A percentile compares a stretch with the other conserved stretches of the same genome.
phyloP scores from a whole-genome alignment of 2,329 filamentous ascomycete genomes.

The Colletotrichum sidae region DNA sequence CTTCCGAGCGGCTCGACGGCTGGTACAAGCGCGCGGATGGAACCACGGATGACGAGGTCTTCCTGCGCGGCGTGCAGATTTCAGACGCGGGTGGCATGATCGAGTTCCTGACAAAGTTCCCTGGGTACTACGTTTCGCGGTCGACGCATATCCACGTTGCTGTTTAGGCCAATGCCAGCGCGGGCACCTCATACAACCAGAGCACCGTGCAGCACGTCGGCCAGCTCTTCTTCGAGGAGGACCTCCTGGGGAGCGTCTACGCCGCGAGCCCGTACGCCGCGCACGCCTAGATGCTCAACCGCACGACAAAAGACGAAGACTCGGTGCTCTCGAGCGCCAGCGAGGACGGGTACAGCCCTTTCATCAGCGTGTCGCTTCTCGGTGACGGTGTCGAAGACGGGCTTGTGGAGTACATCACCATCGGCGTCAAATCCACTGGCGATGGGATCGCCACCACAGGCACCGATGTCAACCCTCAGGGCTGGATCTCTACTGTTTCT shows the following conservation, averaged over 20 bases:
- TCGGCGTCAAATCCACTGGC: slow-evolving; percentile 50
- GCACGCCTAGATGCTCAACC: slow-evolving; percentile 9
- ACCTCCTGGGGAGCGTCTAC: slow-evolving; percentile 11
- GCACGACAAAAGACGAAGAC: slow-evolving; percentile 49
- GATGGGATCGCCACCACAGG: slow-evolving; percentile 4
- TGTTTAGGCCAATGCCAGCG: slow-evolving; percentile 51
- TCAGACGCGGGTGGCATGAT: slow-evolving; percentile 56
- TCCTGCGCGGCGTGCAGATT: slow-evolving; percentile 51
- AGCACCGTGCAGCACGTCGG: slow-evolving; percentile 14
- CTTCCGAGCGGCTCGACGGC: slow-evolving; percentile 3
- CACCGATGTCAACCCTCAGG: slow-evolving; percentile 1
- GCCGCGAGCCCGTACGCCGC: slow-evolving; percentile 13
- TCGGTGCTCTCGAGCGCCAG: slow-evolving; percentile 54
- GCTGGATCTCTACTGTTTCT: slow-evolving; percentile 11
- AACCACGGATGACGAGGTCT: slow-evolving; percentile 44
- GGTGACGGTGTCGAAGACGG: slow-evolving; percentile 59
- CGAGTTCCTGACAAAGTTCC: slow-evolving; percentile 56
- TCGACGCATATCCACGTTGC: slow-evolving; percentile 60
- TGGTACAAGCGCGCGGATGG: slow-evolving; percentile 11
- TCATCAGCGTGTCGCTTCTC: slow-evolving; percentile 63
- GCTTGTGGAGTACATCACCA: slow-evolving; percentile 57
- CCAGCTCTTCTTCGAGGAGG: slow-evolving; percentile 24
- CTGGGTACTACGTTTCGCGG: slow-evolving; percentile 57
- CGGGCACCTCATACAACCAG: slow-evolving; percentile 47
- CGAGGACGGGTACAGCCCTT: slow-evolving; percentile 57